Evolutionary conservation across 2,329 filamentous ascomycete genomes (phyloP), one percentile per base, ranked within the genome.

Genomic region (Epichloe scottii): DNA sequence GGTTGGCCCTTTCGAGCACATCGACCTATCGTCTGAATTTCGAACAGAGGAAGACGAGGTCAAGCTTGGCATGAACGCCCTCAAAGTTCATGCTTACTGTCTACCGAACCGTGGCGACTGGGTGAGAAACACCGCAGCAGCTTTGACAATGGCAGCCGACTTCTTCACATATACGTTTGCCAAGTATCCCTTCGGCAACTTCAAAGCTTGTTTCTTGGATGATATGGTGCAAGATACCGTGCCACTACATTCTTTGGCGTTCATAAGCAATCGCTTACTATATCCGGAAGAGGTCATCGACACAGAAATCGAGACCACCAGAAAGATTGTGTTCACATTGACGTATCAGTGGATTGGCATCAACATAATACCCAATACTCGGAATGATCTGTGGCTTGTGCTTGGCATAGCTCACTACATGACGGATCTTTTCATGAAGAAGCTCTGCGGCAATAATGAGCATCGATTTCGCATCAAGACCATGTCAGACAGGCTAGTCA

Each of bases 291-390:
- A 87, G 34, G 81, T 97, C 37, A 84, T 95, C 58, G 91, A 98
- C 60, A 83, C 84, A 0, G 82, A 95, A 59, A 82, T 93, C 58
- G 82, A 88, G 33, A 85, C 86, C 11, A 94, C 89, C 4, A 79
- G 89, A 54, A 82, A 80, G 50, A 71, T 98, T 19, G 84, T 94
- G 8, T 85, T 93, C 63, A 84, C 89, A 1, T 73, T 97, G 46
- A 88, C 93, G 11, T 87, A 83, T 53, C 93, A 98, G 65, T 98
- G 91, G 86, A 87, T 93, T 56, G 93, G 93, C 15, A 85, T 98
- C 56, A 90, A 90, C 62, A 87, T 98, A 57, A 84, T 95, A 46
- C 85, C 93, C 0, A 87, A 89, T 62, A 82, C 85, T 40, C 80
- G 83, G 17, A 76, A 77, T 48, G 93, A 98, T 65, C 81, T 83